A percentile compares a stretch with the other conserved stretches of the same genome.
phyloP scores from a whole-genome alignment of 2,329 filamentous ascomycete genomes.

The Drechslerella stenobrocha region DNA sequence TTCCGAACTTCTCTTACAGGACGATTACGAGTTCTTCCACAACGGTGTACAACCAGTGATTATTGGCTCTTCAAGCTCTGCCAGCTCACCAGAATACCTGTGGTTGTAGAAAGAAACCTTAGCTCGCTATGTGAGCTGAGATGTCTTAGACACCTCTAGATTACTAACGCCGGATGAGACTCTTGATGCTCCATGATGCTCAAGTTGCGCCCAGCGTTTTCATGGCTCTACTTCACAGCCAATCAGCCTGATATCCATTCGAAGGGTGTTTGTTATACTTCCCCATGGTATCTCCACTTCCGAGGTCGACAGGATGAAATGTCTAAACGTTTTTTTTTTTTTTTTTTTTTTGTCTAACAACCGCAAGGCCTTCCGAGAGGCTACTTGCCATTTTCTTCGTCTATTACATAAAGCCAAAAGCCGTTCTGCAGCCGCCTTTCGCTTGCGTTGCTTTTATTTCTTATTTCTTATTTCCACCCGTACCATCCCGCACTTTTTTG shows the following conservation, averaged over 20 bases:
- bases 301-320: constrained; percentile 14
- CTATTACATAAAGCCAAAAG: neutral
- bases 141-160: constrained; percentile 47
- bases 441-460: neutral
- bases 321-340: neutral
- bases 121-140: constrained; percentile 28
- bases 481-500: too few relatives aligned
- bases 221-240: constrained; percentile 26
- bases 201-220: constrained; percentile 29
- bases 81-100: constrained; percentile 45
- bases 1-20: constrained; percentile 23
- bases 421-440: neutral
- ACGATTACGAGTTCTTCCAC: constrained; percentile 47
- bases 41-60: constrained; percentile 47
- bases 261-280: constrained; percentile 40
- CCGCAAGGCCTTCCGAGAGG: neutral
- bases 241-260: constrained; percentile 35
- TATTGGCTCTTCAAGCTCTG: constrained; percentile 32
- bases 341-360: too few relatives aligned
- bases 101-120: constrained; percentile 30
- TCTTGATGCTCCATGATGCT: constrained; percentile 18
- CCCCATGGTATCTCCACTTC: constrained; percentile 24
- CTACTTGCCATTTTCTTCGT: neutral
- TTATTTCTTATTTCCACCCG: neutral
- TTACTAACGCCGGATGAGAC: constrained; percentile 40